Evolutionary conservation across 1,139 yeast species (phyloP), one percentile per base, ranked within the genome.

Genomic region (Saccharomyces hybrid): DNA sequence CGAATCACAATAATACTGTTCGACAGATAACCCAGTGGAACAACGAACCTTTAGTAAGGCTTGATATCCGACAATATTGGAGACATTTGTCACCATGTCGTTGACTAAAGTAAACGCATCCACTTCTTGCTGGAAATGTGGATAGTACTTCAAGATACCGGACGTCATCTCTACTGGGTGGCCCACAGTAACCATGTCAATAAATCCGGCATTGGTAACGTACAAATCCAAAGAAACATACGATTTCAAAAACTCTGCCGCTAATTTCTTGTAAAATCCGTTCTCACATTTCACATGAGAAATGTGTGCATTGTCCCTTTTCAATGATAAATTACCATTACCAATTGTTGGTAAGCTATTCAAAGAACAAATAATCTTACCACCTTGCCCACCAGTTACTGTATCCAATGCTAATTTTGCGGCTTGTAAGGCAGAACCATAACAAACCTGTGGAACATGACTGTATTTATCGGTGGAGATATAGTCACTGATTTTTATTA

Each of bases 31-130:
- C 0, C 99, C 99, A 60, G 81, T 84, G 0, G 97, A 89, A 64
- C 95, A 87, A 61, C 99, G 85, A 46, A 90, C 80, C 67, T 90
- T 90, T 62, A 93, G 73, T 63, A 86, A 86, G 3, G 88, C 93
- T 68, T 88, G 95, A 64, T 86, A 86, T 3, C 96, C 99, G 12
- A 75, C 64, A 34, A 69, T 65, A 54, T 75, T 75, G 21, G 71
- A 64, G 7, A 84, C 74, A 2, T 80, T 74, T 46, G 75, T 72
- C 44, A 75, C 74, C 62, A 88, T 75, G 47, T 86, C 87, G 47
- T 84, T 81, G 14, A 83, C 78, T 54, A 89, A 76, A 19, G 80
- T 75, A 26, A 82, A 72, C 24, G 88, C 90, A 67, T 93, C 97
- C 54, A 89, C 75, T 56, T 83, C 85, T 29, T 81, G 74, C 52